Evolutionary conservation across 176 grass and related monocot species (phyloP), one percentile per base, ranked within the genome.

Genomic region (Rhynchospora breviuscula): DNA sequence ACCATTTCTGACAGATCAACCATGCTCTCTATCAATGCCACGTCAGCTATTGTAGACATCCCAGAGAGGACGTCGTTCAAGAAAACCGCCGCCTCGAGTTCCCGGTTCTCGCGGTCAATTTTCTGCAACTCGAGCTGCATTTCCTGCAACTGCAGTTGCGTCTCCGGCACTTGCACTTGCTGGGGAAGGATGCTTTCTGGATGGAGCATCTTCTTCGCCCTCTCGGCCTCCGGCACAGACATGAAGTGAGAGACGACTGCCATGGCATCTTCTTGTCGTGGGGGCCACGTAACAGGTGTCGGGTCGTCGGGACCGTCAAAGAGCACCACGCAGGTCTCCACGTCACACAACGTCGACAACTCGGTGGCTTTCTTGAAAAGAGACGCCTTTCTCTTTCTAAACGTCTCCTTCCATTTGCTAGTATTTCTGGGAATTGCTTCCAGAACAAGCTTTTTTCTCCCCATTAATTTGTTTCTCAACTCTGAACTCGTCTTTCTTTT

Each of bases 341-440:
- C 78, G 14, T 81, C 81, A 10, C 89, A 93, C 0, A 91, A 81
- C 8, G 78, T 85, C 4, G 40, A 0, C 2, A 93, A 56, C 56
- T 93, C 84, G 21, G 57, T 22, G 0, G 58, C 77, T 79, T 91
- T 93, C 49, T 93, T 93, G 81, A 75, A 65, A 7, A 93, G 26
- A 4, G 81, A 25, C 1, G 35, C 14, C 8, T 52, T 19, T 0
- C 78, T 46, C 56, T 82, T 91, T 74, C 79, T 83, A n/a, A 87
- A 85, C 0, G 84, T 87, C 1, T 67, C 35, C 35, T 40, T 40
- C 35, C 35, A 40, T 40, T 40, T 40, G 35, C 1, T 40, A 40
- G 35, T 40, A 3, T 40, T 40, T 40, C 35, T 40, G 3, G 35
- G 35, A 5, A 40, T 40, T 4, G 35, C 1, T 40, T 40, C 4